phyloP scores from a whole-genome alignment of 2,329 filamentous ascomycete species.

The Penicillium sp. region DNA sequence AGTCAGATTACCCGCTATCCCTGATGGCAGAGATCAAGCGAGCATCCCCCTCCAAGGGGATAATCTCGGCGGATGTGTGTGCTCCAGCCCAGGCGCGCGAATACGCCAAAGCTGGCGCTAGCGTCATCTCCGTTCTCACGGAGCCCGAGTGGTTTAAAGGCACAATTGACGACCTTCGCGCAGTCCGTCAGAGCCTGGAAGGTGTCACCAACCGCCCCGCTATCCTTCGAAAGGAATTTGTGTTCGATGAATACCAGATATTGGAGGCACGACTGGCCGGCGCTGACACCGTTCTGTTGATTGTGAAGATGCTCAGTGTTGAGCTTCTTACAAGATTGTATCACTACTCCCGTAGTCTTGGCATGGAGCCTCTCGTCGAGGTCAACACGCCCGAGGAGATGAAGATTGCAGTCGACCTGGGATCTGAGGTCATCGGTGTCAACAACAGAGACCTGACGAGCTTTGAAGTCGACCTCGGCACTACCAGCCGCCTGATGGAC shows the following conservation, averaged over 20 bases:
- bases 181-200: slow-evolving; percentile 82
- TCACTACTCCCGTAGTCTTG: slow-evolving; percentile 80
- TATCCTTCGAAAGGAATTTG: slow-evolving; percentile 90
- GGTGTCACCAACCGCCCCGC: slow-evolving; percentile 91
- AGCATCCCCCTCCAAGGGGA: slow-evolving; percentile 91
- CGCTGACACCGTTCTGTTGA: slow-evolving; percentile 89
- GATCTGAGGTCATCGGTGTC: slow-evolving; percentile 88
- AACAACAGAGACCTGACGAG: slow-evolving; percentile 97
- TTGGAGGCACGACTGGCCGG: slow-evolving; percentile 88
- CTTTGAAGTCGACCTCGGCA: slow-evolving; percentile 93
- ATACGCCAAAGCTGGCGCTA: slow-evolving; percentile 91
- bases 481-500: slow-evolving; percentile 81
- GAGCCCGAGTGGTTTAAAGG: slow-evolving; percentile 99
- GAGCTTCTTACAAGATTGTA: slow-evolving; percentile 74
- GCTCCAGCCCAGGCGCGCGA: slow-evolving; percentile 85
- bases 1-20: slow-evolving; percentile 83
- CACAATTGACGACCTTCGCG: slow-evolving; percentile 85
- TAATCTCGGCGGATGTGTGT: slow-evolving; percentile 82
- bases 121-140: slow-evolving; percentile 96
- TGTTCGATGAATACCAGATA: slow-evolving; percentile 98
- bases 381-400: slow-evolving; percentile 95
- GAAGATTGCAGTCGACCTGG: slow-evolving; percentile 78
- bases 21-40: slow-evolving; percentile 97
- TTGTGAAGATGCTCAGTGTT: slow-evolving; percentile 93
- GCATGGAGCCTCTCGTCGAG: slow-evolving; percentile 97